Conservation (phyloP, 2,329 filamentous ascomycete species). For the Aspergillus sergii region DNA sequence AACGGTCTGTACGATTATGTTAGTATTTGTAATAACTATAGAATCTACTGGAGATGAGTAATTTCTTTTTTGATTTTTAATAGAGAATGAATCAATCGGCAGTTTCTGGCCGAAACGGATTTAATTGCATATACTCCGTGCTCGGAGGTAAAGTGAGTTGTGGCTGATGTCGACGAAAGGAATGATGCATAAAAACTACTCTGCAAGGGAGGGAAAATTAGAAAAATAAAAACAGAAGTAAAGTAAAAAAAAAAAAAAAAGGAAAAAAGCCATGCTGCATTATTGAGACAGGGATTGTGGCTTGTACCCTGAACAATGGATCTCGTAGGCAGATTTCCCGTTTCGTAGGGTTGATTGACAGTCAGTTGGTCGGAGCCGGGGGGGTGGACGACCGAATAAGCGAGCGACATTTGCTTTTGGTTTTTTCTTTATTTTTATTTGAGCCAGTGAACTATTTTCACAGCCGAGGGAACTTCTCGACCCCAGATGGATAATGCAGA, state of each 20-base stretch:
- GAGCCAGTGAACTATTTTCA: background rate
- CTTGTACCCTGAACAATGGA: conserved; percentile 1
- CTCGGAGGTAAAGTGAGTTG: conserved; percentile 4
- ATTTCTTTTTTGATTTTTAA: background rate
- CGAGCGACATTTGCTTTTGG: background rate
- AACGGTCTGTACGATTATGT: background rate
- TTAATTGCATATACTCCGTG: conserved; percentile 4
- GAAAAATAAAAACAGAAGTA: background rate
- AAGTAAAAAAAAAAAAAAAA: background rate
- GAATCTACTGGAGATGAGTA: background rate
- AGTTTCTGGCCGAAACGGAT: background rate
- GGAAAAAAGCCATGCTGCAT: background rate
- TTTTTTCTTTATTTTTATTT: background rate
- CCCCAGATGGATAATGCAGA: background rate
- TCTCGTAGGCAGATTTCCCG: background rate
- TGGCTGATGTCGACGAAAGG: conserved; percentile 1
- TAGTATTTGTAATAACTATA: background rate
- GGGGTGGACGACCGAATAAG: background rate
- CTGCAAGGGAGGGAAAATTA: background rate
- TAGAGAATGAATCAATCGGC: background rate
- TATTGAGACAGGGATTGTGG: conserved; percentile 8
- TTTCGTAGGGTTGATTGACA: background rate
- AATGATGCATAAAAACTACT: background rate
- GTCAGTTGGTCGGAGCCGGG: background rate
- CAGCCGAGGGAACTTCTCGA: background rate